Base-by-base conservation (phyloP, 495 filamentous ascomycete genomes). In the Aspergillus incahuasiensis region DNA sequence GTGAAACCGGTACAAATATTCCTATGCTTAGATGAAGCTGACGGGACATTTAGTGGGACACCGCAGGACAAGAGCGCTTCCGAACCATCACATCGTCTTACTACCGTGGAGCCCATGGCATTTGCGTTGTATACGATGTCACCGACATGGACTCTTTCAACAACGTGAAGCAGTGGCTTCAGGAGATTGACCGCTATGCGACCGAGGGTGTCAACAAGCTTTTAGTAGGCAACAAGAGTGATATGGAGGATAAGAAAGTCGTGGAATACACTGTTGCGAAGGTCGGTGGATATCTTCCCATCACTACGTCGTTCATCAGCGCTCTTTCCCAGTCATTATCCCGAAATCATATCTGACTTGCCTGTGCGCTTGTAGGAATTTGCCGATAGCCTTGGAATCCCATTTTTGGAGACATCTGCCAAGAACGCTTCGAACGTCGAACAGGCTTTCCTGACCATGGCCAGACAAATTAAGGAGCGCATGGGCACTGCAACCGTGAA, bases 121-220 rank as follows among this genome's bases (percentile, higher is more conserved):
- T 98, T 77, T 98, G 94, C 75, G 94, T 98, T 51, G 94, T 98
- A 68, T 98, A 97, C 80, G 94, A 98, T 84, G 95, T 98, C 68
- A 98, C 94, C 41, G 95, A 98, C 71, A 97, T 97, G 95, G 95
- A 97, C 75, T 95, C 89, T 41, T 98, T 97, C 90, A 97, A 97
- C 84, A 97, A 97, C 78, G 95, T 98, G 63, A 97, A 97, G 88
- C 95, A 97, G 81, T 98, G 94, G 94, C 87, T 98, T 55, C 95
- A 97, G 71, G 95, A 98, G 78, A 98, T 98, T 61, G 95, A 98
- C 76, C 85, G 95, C 65, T 97, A 98, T 65, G 94, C 94, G 58
- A 97, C 94, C 52, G 94, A 98, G 74, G 95, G 95, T 64, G 94
- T 98, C 64, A 98, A 97, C 82, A 97, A 97, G 79, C 84, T 98